Base-by-base conservation (phyloP, 345 rosid genomes). In the Draba incana region DNA sequence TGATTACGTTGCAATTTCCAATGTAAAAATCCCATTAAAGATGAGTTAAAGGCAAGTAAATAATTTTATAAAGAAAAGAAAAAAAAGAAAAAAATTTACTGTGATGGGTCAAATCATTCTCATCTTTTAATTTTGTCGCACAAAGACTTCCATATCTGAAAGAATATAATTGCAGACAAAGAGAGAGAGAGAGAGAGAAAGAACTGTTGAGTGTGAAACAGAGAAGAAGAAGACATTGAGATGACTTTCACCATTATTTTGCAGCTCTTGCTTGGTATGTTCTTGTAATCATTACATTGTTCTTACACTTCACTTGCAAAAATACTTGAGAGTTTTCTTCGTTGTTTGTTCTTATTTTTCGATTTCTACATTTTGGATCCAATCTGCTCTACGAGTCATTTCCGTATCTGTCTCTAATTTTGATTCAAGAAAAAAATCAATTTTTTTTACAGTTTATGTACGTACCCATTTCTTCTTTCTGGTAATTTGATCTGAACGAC, bases 191-290 rank as follows among this genome's bases (percentile, higher is more conserved):
- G 79, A 66, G 57, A 25, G 23, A 46, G 50, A 69, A 3, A 44
- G 39, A 38, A 51, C 57, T 70, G 65, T 39, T 44, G 63, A 63
- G 76, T 72, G 70, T 63, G 66, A 57, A 20, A 65, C 6, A 35
- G 56, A 47, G 63, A 52, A 33, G 37, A 33, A 33, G 72, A 69
- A 70, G 79, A 75, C 70, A 66, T 83, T 73, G 89, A 81, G 86
- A 78, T 88, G 84, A 84, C 68, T 48, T 23, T 64, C 68, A 70
- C 20, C 50, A 66, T 58, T 25, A 72, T 85, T 84, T 53, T 9
- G 23, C 69, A 37, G 8, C 73, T 64, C 39, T 45, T 27, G 23
- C 68, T 53, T 67, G 57, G 72, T 74, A 66, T 67, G 72, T 66
- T 66, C 67, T 51, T 50, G 5, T 28, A 3, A 15, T 28, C 1